Conservation (phyloP, 305 asterid genomes). For the Rubia tinctorum region DNA sequence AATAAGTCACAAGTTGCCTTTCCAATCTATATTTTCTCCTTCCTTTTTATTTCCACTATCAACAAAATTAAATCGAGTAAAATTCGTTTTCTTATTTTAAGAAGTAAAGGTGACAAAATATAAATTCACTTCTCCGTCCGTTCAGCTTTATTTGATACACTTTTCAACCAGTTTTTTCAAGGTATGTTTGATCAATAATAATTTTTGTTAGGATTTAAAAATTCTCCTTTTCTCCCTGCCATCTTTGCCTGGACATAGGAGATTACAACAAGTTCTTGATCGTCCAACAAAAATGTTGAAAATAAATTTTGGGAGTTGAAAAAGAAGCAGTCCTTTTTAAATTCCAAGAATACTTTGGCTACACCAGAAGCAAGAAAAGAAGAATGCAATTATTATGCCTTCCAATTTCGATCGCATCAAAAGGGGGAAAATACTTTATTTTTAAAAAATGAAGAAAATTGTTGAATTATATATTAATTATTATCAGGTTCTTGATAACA, state of each 20-base stretch:
- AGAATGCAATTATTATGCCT: conserved; percentile 12
- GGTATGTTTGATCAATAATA: too few relatives aligned
- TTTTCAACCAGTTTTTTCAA: too few relatives aligned
- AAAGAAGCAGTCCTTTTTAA: neutral
- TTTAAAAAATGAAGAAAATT: too few relatives aligned
- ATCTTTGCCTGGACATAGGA: conserved; percentile 7
- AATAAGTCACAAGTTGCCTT: too few relatives aligned
- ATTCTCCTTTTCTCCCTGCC: neutral
- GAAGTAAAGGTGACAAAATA: neutral
- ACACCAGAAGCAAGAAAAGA: neutral
- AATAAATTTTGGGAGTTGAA: conserved; percentile 11
- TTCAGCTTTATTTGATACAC: too few relatives aligned
- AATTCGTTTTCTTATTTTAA: neutral
- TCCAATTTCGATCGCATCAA: neutral
- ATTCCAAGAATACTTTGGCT: neutral
- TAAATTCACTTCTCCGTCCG: too few relatives aligned
- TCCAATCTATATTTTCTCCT: too few relatives aligned
- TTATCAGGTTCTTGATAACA: conserved; percentile 9
- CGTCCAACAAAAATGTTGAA: neutral
- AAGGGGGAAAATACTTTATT: neutral
- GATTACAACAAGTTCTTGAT: neutral
- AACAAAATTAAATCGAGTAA: too few relatives aligned
- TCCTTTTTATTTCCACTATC: too few relatives aligned
- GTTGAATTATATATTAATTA: neutral
- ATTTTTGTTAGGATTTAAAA: neutral